Percentiles rank a stretch among this genome's conserved stretches.
Evolutionary conservation across 768 basidiomycete genomes (phyloP).

Genomic region (Lactifluus echinatus): DNA sequence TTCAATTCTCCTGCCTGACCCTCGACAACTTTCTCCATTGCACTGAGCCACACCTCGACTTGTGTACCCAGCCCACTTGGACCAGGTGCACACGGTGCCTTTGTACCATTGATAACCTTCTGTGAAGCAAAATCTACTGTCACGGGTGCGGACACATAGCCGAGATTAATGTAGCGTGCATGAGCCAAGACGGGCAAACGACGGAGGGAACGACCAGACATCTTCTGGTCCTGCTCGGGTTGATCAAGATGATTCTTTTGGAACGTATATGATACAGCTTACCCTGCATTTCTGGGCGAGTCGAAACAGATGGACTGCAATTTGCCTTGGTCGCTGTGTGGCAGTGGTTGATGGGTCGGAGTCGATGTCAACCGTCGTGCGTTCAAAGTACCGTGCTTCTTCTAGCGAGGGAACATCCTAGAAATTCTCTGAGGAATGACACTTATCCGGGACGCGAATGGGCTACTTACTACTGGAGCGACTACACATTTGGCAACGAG

Average conservation of each 20-base stretch:
- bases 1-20: conserved; percentile 47
- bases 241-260: not conserved
- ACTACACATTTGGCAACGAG: conserved; percentile 71
- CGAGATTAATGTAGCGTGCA: conserved; percentile 62
- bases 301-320: conserved; percentile 49
- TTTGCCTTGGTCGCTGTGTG: conserved; percentile 39
- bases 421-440: not conserved
- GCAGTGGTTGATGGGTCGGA: conserved; percentile 29
- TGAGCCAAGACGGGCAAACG: conserved; percentile 92
- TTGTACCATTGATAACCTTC: conserved; percentile 5
- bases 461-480: conserved; percentile 42
- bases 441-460: not conserved
- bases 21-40: conserved; percentile 70
- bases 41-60: conserved; percentile 72
- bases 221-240: conserved; percentile 47
- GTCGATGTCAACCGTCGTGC: conserved; percentile 18
- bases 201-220: conserved; percentile 89
- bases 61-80: conserved; percentile 27
- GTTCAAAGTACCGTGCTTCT: conserved; percentile 50
- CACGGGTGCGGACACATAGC: not conserved
- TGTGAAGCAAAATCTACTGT: not conserved
- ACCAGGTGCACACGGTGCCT: not conserved
- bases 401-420: conserved; percentile 57
- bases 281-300: conserved; percentile 80
- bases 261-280: conserved; percentile 24